These are phyloP conservation scores for Cyberlindnera saturnus DNA, from an alignment of 805 yeast species.

Conservation along the genomic window DNA sequence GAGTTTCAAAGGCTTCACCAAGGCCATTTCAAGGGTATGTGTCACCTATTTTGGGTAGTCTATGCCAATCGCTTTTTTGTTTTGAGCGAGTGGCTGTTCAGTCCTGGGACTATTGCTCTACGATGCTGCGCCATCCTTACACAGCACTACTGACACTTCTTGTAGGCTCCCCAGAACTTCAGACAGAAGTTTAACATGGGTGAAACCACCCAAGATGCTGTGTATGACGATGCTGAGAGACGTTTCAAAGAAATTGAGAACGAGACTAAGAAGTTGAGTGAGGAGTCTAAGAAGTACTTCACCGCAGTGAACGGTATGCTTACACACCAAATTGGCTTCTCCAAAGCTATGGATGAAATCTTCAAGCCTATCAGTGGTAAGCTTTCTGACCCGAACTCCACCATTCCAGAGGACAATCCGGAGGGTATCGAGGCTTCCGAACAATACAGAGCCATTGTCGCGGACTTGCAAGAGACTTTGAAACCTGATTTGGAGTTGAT, in stretches of 20 bases:
- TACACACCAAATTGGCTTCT: constrained; percentile 87
- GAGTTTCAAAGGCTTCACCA: constrained; percentile 86
- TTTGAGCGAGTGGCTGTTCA: too few species aligned
- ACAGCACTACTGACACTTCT: constrained; percentile 3
- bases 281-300: constrained; percentile 86
- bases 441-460: constrained; percentile 82
- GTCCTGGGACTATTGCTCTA: too few species aligned
- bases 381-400: constrained; percentile 80
- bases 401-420: constrained; percentile 89
- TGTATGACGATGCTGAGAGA: constrained; percentile 92
- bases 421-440: constrained; percentile 94
- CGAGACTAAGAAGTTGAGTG: constrained; percentile 84
- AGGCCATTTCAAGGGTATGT: constrained; percentile 58
- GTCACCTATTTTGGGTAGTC: too few species aligned
- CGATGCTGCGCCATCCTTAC: too few species aligned
- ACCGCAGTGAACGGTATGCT: constrained; percentile 91
- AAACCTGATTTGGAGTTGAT: constrained; percentile 92
- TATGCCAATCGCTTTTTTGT: too few species aligned
- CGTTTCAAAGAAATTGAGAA: constrained; percentile 87
- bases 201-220: constrained; percentile 71
- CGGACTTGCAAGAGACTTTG: constrained; percentile 76
- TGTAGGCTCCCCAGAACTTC: constrained; percentile 78
- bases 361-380: constrained; percentile 95
- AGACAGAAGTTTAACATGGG: constrained; percentile 91
- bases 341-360: constrained; percentile 92